Evolutionary conservation across 1,284 basidiomycete genomes (phyloP).

Genomic region (Apiotrichum mycotoxinovorans): DNA sequence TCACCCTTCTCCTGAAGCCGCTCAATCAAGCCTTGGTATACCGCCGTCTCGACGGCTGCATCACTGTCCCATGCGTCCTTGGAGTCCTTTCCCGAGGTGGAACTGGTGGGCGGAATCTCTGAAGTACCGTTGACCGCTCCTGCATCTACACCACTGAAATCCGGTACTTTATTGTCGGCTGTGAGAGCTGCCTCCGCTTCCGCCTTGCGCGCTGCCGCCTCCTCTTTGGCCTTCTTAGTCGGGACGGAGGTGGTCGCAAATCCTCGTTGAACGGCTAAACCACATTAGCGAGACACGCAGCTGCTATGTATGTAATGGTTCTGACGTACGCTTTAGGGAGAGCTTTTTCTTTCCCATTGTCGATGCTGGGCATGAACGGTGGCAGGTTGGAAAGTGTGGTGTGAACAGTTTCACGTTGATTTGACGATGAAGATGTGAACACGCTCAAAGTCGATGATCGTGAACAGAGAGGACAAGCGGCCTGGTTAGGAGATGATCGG

Average conservation of each 20-base stretch:
- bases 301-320: too few relatives aligned
- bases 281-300: too few relatives aligned
- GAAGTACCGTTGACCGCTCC: not conserved
- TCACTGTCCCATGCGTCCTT: conserved; percentile 39
- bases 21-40: conserved; percentile 60
- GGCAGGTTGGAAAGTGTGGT: not conserved
- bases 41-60: conserved; percentile 25
- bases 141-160: not conserved
- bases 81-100: conserved; percentile 10
- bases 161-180: not conserved
- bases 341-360: conserved; percentile 81
- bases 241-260: conserved; percentile 77
- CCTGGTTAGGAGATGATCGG: too few relatives aligned
- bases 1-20: conserved; percentile 82
- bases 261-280: conserved; percentile 53
- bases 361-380: conserved; percentile 1
- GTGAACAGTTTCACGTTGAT: too few relatives aligned
- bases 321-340: conserved; percentile 70
- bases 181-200: conserved; percentile 13
- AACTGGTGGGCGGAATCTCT: not conserved
- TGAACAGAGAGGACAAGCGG: too few relatives aligned
- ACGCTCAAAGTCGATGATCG: too few relatives aligned
- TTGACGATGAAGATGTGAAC: too few relatives aligned
- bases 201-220: conserved; percentile 50
- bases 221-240: conserved; percentile 65